phyloP scores from a whole-genome alignment of 2,329 filamentous ascomycete species.

The Cercospora sp. region DNA sequence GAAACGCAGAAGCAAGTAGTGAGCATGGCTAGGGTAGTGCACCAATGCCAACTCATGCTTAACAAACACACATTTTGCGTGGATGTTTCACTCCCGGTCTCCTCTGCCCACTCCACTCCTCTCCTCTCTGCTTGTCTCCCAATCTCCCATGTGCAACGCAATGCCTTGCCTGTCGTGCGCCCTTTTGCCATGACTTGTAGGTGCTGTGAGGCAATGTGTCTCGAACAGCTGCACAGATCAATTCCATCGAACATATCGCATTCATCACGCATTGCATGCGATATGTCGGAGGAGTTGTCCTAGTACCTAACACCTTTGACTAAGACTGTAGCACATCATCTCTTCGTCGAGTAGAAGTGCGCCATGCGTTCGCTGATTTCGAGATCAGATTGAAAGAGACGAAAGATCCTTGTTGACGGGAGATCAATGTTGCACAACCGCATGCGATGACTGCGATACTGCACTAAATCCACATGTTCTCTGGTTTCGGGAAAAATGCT shows the following conservation, averaged over 20 bases:
- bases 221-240: not conserved
- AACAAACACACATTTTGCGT: not conserved
- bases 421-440: not conserved
- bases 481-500: too few species aligned
- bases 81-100: constrained; percentile 13
- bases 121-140: not conserved
- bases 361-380: too few species aligned
- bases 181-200: not conserved
- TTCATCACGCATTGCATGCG: not conserved
- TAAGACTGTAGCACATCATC: too few species aligned
- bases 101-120: not conserved
- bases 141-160: not conserved
- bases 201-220: not conserved
- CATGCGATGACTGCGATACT: not conserved
- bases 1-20: constrained; percentile 22
- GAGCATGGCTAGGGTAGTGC: constrained; percentile 24
- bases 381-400: too few species aligned
- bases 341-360: too few species aligned
- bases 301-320: too few species aligned
- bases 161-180: not conserved
- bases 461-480: not conserved
- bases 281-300: constrained; percentile 9
- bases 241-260: constrained; percentile 11
- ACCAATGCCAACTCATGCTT: constrained; percentile 26
- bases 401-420: too few species aligned